Percentiles rank a stretch among this genome's conserved stretches.
Evolutionary conservation across 1,284 basidiomycete species (phyloP).

Genomic region (Blastosporella zonata): DNA sequence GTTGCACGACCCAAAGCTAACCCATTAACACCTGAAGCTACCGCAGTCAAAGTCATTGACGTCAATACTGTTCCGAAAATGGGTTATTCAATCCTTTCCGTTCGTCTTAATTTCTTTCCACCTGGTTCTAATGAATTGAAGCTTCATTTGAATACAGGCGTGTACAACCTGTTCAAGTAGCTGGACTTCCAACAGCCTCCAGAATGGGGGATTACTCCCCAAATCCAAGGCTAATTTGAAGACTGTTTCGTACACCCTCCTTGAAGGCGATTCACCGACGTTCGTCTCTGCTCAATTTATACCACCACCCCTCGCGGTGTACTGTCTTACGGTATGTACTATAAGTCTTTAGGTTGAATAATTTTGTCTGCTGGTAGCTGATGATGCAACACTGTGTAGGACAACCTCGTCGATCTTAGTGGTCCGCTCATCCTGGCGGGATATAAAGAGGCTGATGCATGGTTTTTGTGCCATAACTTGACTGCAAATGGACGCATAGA

Average conservation of each 20-base stretch:
- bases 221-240: constrained; percentile 10
- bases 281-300: constrained; percentile 16
- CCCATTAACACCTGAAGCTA: neutral
- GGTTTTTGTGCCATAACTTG: constrained; percentile 17
- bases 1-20: constrained; percentile 13
- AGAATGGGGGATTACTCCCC: constrained; percentile 8
- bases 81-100: constrained; percentile 16
- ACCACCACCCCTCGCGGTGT: constrained; percentile 10
- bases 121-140: too few species aligned
- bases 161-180: constrained; percentile 6
- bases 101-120: neutral
- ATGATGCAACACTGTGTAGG: neutral
- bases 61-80: constrained; percentile 16
- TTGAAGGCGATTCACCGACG: constrained; percentile 14
- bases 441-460: constrained; percentile 2
- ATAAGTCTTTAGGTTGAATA: too few species aligned
- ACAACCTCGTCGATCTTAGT: constrained; percentile 1
- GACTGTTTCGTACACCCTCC: constrained; percentile 14
- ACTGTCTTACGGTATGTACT: constrained; percentile 15
- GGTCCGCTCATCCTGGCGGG: constrained; percentile 12
- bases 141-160: too few species aligned
- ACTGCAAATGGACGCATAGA: constrained; percentile 17
- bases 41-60: constrained; percentile 12
- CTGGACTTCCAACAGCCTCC: constrained; percentile 12
- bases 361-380: neutral